These are phyloP conservation scores for Hypomontagnella submonticulosa DNA, from an alignment of 495 filamentous ascomycete species.

Conservation along the genomic window DNA sequence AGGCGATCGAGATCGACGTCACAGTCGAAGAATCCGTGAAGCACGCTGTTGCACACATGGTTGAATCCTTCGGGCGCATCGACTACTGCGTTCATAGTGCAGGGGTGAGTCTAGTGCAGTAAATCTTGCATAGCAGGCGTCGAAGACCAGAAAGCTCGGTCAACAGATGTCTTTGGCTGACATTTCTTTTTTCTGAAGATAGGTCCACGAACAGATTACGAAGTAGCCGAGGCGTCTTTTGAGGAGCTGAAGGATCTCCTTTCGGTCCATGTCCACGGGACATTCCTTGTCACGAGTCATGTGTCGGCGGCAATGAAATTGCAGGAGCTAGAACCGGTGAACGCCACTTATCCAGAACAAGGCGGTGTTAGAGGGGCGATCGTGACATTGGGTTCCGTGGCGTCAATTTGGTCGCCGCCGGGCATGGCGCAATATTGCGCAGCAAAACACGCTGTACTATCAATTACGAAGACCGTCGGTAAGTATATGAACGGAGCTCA, in stretches of 20 bases:
- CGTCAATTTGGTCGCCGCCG: conserved; percentile 46
- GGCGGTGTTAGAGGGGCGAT: conserved; percentile 55
- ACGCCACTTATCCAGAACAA: conserved; percentile 5
- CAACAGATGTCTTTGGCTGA: neutral
- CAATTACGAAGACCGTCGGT: conserved; percentile 60
- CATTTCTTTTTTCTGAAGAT: conserved; percentile 5
- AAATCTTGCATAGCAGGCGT: too few relatives aligned
- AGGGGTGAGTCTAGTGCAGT: conserved; percentile 42
- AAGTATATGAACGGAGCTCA: neutral
- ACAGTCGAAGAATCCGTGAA: conserved; percentile 45
- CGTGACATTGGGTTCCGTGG: conserved; percentile 59
- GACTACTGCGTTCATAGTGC: conserved; percentile 54
- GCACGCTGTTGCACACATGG: conserved; percentile 41
- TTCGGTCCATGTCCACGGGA: conserved; percentile 13
- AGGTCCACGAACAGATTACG: neutral
- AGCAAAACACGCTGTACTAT: conserved; percentile 62
- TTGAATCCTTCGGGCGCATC: conserved; percentile 49
- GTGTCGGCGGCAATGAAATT: conserved; percentile 17
- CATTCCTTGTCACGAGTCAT: conserved; percentile 22
- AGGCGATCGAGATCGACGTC: conserved; percentile 50
- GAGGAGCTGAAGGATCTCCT: conserved; percentile 19
- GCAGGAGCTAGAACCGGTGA: conserved; percentile 11
- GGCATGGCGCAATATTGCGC: conserved; percentile 54
- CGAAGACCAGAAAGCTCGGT: neutral
- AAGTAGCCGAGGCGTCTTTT: neutral